Percentiles rank a stretch among this genome's conserved stretches.
phyloP scores from a whole-genome alignment of 192 early-diverging fungal species.

The Cladochytrium replicatum region DNA sequence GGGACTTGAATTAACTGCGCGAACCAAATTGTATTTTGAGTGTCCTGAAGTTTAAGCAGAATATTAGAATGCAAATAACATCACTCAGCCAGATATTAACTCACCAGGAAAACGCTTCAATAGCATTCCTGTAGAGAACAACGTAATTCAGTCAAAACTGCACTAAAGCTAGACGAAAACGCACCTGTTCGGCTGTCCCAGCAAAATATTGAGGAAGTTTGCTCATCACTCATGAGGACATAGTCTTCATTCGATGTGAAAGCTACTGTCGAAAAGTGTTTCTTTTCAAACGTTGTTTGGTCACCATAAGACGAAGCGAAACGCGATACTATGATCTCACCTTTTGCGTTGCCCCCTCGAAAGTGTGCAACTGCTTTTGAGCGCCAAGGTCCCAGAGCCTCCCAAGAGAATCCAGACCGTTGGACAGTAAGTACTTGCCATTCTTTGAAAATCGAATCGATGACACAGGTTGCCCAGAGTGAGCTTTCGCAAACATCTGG shows the following conservation, averaged over 20 bases:
- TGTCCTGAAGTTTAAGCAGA: neutral
- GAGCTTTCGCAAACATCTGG: constrained; percentile 65
- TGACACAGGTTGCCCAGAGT: constrained; percentile 62
- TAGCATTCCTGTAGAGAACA: neutral
- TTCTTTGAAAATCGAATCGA: constrained; percentile 66
- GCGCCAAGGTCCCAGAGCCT: constrained; percentile 77
- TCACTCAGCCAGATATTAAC: neutral
- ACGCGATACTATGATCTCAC: constrained; percentile 8
- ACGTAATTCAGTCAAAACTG: neutral
- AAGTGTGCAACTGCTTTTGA: constrained; percentile 62
- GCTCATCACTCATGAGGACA: constrained; percentile 18
- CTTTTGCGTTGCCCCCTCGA: constrained; percentile 53
- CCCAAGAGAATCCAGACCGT: constrained; percentile 63
- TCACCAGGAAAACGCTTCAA: constrained; percentile 12
- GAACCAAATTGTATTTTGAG: constrained; percentile 8
- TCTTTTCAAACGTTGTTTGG: constrained; percentile 52
- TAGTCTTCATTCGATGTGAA: constrained; percentile 66
- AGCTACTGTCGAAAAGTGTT: constrained; percentile 43
- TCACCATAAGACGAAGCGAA: constrained; percentile 5
- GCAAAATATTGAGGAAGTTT: constrained; percentile 8
- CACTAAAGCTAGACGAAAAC: neutral
- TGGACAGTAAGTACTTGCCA: constrained; percentile 64
- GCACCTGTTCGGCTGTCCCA: constrained; percentile 26
- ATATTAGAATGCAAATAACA: neutral
- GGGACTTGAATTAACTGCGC: constrained; percentile 14